Evolutionary conservation across 352 stramenopile species (phyloP).

Genomic region (Nothophytophthora sp.): DNA sequence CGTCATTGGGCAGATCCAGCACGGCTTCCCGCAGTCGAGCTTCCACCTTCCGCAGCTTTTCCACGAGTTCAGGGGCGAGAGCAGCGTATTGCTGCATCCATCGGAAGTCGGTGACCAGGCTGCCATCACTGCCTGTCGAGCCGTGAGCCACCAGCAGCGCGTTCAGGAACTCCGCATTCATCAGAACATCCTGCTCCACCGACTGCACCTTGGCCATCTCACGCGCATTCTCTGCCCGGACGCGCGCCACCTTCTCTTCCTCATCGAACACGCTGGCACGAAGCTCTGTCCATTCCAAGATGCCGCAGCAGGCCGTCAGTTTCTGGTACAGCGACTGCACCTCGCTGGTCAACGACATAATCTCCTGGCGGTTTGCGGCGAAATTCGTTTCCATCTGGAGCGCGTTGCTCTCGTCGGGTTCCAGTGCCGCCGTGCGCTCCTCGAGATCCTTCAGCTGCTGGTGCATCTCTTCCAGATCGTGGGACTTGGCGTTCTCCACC

Average conservation of each 20-base stretch:
- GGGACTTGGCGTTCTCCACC: constrained; percentile 41
- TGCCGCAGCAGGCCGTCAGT: constrained; percentile 50
- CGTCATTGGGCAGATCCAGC: constrained; percentile 22
- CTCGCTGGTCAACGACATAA: constrained; percentile 38
- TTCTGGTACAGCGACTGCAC: constrained; percentile 57
- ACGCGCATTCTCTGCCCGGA: constrained; percentile 29
- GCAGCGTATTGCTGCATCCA: constrained; percentile 58
- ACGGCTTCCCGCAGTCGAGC: constrained; percentile 37
- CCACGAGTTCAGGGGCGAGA: constrained; percentile 46
- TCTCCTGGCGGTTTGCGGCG: constrained; percentile 45
- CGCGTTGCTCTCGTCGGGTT: constrained; percentile 24
- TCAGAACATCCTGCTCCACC: constrained; percentile 56
- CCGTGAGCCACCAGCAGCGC: constrained; percentile 36
- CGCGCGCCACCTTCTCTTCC: constrained; percentile 43
- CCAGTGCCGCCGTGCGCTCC: constrained; percentile 32
- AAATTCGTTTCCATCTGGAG: constrained; percentile 46
- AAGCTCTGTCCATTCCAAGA: constrained; percentile 66
- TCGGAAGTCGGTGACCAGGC: constrained; percentile 23
- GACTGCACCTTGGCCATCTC: constrained; percentile 42
- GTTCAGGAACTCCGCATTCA: constrained; percentile 65
- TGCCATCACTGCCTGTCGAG: constrained; percentile 21
- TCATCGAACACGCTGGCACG: constrained; percentile 39
- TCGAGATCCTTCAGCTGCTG: constrained; percentile 42
- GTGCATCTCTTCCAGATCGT: constrained; percentile 38
- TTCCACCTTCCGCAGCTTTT: constrained; percentile 48